phyloP scores from a whole-genome alignment of 768 basidiomycete species.

The Pleurotus djamor region DNA sequence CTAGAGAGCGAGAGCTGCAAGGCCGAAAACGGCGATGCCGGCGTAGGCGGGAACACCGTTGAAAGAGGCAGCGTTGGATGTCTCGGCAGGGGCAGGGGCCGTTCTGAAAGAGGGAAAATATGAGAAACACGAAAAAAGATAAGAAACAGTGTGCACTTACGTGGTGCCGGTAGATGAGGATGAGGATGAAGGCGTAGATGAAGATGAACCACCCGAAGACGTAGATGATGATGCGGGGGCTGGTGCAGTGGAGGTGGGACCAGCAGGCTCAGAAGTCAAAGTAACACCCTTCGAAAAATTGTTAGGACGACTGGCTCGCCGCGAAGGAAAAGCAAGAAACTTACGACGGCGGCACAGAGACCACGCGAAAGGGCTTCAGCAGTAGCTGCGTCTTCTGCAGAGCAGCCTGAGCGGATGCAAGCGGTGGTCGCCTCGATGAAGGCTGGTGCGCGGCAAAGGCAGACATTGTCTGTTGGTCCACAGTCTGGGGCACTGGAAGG shows the following conservation, averaged over 20 bases:
- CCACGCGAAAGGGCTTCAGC: conserved; percentile 39
- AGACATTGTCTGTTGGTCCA: conserved; percentile 44
- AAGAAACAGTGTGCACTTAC: no score
- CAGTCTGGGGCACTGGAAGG: conserved; percentile 45
- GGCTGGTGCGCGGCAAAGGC: conserved; percentile 48
- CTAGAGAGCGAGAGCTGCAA: conserved; percentile 45
- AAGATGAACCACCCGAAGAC: conserved; percentile 10
- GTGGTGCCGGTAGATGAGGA: neutral
- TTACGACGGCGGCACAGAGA: conserved; percentile 49
- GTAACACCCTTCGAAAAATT: conserved; percentile 46
- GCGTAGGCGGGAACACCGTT: conserved; percentile 22
- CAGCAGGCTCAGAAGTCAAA: conserved; percentile 30
- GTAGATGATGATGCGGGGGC: conserved; percentile 10
- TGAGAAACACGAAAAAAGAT: neutral
- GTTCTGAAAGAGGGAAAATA: neutral
- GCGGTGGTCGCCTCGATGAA: conserved; percentile 45
- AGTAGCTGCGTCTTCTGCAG: conserved; percentile 36
- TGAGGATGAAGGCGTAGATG: conserved; percentile 9
- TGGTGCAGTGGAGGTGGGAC: conserved; percentile 1
- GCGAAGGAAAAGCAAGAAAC: conserved; percentile 17
- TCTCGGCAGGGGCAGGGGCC: neutral
- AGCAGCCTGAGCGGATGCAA: conserved; percentile 51
- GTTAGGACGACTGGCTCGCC: neutral
- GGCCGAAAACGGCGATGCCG: conserved; percentile 39
- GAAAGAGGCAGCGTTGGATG: conserved; percentile 10